These are phyloP conservation scores for Xylariaceae sp. DNA, from an alignment of 2,329 filamentous ascomycete species.

Conservation along the genomic window DNA sequence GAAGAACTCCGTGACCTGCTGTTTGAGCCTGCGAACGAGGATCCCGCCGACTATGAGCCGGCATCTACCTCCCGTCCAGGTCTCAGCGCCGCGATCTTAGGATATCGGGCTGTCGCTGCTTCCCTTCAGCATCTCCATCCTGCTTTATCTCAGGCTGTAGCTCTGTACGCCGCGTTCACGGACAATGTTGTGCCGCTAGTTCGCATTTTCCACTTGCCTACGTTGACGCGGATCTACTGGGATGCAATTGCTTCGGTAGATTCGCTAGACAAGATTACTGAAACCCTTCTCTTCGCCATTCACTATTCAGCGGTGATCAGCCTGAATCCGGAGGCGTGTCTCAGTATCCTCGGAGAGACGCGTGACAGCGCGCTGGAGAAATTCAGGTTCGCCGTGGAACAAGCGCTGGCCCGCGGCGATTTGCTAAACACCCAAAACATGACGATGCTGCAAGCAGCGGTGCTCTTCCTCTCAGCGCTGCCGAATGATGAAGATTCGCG, in stretches of 20 bases:
- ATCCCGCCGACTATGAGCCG: not conserved
- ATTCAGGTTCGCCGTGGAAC: slow-evolving; percentile 60
- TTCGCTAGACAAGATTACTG: slow-evolving; percentile 35
- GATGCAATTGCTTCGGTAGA: slow-evolving; percentile 18
- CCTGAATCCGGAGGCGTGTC: slow-evolving; percentile 43
- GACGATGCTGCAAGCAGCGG: slow-evolving; percentile 57
- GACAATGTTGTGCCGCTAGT: slow-evolving; percentile 26
- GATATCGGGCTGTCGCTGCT: slow-evolving; percentile 20
- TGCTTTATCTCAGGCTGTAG: slow-evolving; percentile 14
- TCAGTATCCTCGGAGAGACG: slow-evolving; percentile 47
- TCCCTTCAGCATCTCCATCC: slow-evolving; percentile 22
- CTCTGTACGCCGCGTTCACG: slow-evolving; percentile 20
- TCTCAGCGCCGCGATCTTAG: slow-evolving; percentile 21
- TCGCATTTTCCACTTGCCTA: slow-evolving; percentile 31
- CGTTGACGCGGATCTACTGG: slow-evolving; percentile 23
- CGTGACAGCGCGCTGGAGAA: slow-evolving; percentile 45
- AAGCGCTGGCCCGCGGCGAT: slow-evolving; percentile 57
- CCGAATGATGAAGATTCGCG: slow-evolving; percentile 39
- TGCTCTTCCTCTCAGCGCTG: slow-evolving; percentile 55
- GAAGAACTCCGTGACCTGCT: slow-evolving; percentile 19
- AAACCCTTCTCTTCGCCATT: slow-evolving; percentile 52
- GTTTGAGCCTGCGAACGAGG: slow-evolving; percentile 9
- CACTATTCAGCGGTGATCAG: slow-evolving; percentile 56
- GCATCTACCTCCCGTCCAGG: not conserved
- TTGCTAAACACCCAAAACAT: slow-evolving; percentile 59